Percentiles rank a stretch among this genome's conserved stretches.
Evolutionary conservation across 2,329 filamentous ascomycete genomes (phyloP).

Genomic region (Aspergillus calidoustus): DNA sequence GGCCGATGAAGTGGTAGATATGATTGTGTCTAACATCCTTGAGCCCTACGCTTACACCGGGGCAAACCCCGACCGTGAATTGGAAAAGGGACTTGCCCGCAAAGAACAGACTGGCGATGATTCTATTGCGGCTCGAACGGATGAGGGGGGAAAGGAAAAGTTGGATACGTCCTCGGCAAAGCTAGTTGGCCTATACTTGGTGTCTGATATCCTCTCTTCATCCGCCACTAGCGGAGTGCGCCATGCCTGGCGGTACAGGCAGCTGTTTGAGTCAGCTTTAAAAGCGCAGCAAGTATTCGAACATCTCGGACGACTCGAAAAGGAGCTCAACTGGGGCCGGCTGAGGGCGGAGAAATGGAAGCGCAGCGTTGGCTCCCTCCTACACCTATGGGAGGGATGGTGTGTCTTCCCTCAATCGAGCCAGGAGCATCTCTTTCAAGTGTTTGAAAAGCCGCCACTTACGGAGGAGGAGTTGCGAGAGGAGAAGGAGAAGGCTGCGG

Average conservation of each 20-base stretch:
- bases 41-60: slow-evolving; percentile 74
- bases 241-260: slow-evolving; percentile 84
- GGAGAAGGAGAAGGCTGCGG: slow-evolving; percentile 50
- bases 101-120: slow-evolving; percentile 40
- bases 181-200: slow-evolving; percentile 79
- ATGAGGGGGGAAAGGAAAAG: slow-evolving; percentile 47
- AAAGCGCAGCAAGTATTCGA: slow-evolving; percentile 73
- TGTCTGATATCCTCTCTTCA: slow-evolving; percentile 79
- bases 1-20: slow-evolving; percentile 87
- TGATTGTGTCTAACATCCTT: slow-evolving; percentile 81
- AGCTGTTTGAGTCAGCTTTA: slow-evolving; percentile 76
- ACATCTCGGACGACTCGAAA: slow-evolving; percentile 73
- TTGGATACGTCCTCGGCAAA: slow-evolving; percentile 73
- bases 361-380: slow-evolving; percentile 70
- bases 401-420: slow-evolving; percentile 72
- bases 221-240: slow-evolving; percentile 76
- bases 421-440: slow-evolving; percentile 70
- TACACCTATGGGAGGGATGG: slow-evolving; percentile 71
- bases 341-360: slow-evolving; percentile 85
- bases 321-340: slow-evolving; percentile 76
- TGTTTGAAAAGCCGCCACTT: slow-evolving; percentile 73
- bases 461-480: slow-evolving; percentile 51
- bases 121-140: slow-evolving; percentile 41
- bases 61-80: slow-evolving; percentile 63
- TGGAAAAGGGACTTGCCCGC: slow-evolving; percentile 34